Evolutionary conservation across 2,329 filamentous ascomycete species (phyloP).

Genomic region (Colletotrichum sp.): DNA sequence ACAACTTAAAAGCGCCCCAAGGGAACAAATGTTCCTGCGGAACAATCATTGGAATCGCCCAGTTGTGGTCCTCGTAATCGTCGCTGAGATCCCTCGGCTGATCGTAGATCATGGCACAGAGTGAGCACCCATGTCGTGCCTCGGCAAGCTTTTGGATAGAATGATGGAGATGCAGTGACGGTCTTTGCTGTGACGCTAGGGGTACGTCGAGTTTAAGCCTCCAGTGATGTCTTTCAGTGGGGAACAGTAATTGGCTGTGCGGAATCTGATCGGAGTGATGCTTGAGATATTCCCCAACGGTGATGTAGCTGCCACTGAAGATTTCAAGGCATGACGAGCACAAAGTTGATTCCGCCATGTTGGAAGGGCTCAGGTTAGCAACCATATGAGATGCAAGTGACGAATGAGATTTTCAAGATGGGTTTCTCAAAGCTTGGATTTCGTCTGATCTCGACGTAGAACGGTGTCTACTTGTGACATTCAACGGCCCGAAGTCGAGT

Average conservation of each 20-base stretch:
- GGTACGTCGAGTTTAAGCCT: background rate
- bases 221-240: background rate
- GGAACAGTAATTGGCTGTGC: background rate
- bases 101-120: background rate
- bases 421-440: background rate
- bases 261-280: background rate
- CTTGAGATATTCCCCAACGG: background rate
- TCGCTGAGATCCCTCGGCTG: background rate
- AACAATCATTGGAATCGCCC: background rate
- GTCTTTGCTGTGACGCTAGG: background rate
- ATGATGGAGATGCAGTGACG: background rate
- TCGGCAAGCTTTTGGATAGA: background rate
- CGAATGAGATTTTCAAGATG: background rate
- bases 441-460: background rate
- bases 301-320: background rate
- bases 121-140: background rate
- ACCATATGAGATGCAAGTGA: fast-evolving
- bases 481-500: background rate
- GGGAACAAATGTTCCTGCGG: background rate
- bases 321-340: background rate
- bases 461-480: background rate
- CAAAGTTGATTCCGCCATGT: background rate
- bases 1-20: background rate
- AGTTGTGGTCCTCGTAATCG: background rate
- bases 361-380: background rate